Percentiles rank a stretch among this genome's conserved stretches.
Conservation (phyloP, 768 basidiomycete genomes). For the Candolleomyces eurysporus region DNA sequence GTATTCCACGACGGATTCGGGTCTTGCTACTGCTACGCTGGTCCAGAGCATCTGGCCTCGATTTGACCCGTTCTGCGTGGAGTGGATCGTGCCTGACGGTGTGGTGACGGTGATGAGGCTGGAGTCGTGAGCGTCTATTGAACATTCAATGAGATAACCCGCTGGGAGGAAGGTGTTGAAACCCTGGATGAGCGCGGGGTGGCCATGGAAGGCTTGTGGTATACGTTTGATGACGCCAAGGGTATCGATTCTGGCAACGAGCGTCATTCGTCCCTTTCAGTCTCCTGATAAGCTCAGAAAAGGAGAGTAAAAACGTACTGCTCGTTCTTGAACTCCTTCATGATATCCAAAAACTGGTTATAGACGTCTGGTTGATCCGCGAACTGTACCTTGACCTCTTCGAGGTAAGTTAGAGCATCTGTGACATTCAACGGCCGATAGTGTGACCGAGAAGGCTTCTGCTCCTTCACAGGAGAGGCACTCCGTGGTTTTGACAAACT, state of each 20-base stretch:
- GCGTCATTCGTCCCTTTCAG: background rate
- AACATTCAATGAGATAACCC: constrained; percentile 91
- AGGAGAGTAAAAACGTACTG: constrained; percentile 45
- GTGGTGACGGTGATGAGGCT: constrained; percentile 77
- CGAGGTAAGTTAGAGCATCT: constrained; percentile 91
- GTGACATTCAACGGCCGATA: constrained; percentile 85
- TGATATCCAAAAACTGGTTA: constrained; percentile 92
- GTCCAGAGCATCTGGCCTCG: constrained; percentile 39
- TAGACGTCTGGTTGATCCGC: constrained; percentile 92
- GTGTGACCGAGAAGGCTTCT: constrained; percentile 22
- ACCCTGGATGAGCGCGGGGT: constrained; percentile 89
- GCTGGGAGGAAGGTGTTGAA: constrained; percentile 97
- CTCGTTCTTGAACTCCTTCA: constrained; percentile 99
- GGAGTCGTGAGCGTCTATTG: constrained; percentile 58
- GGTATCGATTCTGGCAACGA: constrained; percentile 80
- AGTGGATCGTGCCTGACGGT: constrained; percentile 64
- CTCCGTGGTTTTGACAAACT: constrained; percentile 8
- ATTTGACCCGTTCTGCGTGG: constrained; percentile 45
- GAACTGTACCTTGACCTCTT: constrained; percentile 91
- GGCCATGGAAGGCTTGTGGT: constrained; percentile 87
- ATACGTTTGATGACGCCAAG: constrained; percentile 96
- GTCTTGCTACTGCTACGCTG: constrained; percentile 10
- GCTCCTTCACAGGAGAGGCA: constrained; percentile 28
- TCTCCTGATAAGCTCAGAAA: background rate
- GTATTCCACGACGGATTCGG: constrained; percentile 11